These are phyloP conservation scores for Solanum gandarillasii DNA, from an alignment of 257 asterid genomes.

Conservation along the genomic window DNA sequence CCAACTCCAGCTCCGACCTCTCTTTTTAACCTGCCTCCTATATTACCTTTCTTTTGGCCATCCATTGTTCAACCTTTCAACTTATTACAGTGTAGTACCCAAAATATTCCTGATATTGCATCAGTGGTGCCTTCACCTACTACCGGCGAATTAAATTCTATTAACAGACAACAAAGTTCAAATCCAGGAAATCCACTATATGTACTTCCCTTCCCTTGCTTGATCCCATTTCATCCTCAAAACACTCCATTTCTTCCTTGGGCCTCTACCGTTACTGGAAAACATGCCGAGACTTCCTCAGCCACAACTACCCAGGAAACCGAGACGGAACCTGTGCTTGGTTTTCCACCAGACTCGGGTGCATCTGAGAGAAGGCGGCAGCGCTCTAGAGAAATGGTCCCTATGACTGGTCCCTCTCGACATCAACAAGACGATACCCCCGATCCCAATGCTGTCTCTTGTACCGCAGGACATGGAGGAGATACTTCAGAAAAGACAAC, in stretches of 20 bases:
- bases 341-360: neutral
- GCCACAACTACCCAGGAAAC: neutral
- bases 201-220: slow-evolving; percentile 47
- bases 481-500: neutral
- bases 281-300: neutral
- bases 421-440: neutral
- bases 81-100: slow-evolving; percentile 13
- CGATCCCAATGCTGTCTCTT: neutral
- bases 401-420: neutral
- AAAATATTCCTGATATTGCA: slow-evolving; percentile 1
- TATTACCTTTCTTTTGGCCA: slow-evolving; percentile 42
- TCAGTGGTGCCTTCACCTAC: slow-evolving; percentile 10
- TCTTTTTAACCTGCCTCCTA: slow-evolving; percentile 23
- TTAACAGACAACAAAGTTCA: slow-evolving; percentile 22
- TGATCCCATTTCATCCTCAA: slow-evolving; percentile 27
- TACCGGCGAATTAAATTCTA: neutral
- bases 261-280: neutral
- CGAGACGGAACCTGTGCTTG: neutral
- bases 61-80: slow-evolving; percentile 22
- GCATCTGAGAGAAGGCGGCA: neutral
- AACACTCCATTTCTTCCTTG: neutral
- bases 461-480: neutral
- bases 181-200: slow-evolving; percentile 22
- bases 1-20: neutral
- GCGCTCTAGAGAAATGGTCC: neutral